Evolutionary conservation across 108 stramenopile species (phyloP), one percentile per base, ranked within the genome.

Genomic region (Skeletonema costatum): DNA sequence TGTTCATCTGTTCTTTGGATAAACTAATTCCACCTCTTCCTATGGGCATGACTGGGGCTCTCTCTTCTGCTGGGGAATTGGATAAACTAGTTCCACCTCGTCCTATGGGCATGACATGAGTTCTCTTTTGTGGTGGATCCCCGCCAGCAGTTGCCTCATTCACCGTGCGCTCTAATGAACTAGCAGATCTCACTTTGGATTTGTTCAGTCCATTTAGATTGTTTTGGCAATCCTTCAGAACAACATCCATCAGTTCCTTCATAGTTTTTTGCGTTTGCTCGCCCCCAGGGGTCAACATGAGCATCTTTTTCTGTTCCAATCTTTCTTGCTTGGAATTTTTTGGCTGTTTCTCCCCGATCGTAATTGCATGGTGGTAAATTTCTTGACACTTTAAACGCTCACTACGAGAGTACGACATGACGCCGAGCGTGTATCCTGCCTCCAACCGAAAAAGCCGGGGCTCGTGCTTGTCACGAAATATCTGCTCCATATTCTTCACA

Each of bases 1-100:
- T 72, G 4, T 64, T 60, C 5, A 72, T 2, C 19, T 65, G 32
- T 12, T 25, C 5, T 1, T 31, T 31, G 21, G 71, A 30, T 42
- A 72, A 72, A 13, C 30, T 32, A 29, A 60, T 64, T 60, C 71
- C 71, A 17, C 71, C 71, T 64, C 3, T 30, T 63, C 71, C 71
- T 62, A 72, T 64, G 11, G 29, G 61, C 71, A 72, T 63, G 10
- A n/a, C n/a, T n/a, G n/a, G n/a, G n/a, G n/a, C n/a, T n/a, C n/a
- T n/a, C n/a, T n/a, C n/a, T n/a, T n/a, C n/a, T n/a, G n/a, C n/a
- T n/a, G n/a, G n/a, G n/a, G n/a, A n/a, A n/a, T 31, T 31, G 21
- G 71, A 30, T 42, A 12, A 46, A 16, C 0, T 3, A 46, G 2
- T 12, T 46, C 14, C 44, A 46, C 11, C 44, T 46, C 44, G 7